phyloP scores from a whole-genome alignment of 148 eudicot genomes.

The Camellia lanceoleosa region DNA sequence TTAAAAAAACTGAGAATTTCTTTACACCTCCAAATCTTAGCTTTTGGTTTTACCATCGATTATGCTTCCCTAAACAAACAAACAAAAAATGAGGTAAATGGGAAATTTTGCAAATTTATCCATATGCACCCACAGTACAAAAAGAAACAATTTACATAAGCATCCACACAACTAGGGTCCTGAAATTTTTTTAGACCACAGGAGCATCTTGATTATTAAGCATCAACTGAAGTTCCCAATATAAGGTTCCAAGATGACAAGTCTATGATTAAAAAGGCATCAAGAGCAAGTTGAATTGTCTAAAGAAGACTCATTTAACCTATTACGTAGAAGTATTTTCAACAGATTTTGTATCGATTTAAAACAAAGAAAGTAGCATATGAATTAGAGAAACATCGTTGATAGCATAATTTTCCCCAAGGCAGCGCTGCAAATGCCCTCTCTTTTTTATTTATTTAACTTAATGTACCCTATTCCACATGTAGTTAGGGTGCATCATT shows the following conservation, averaged over 20 bases:
- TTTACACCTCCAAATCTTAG: too few relatives aligned
- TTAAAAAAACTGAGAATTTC: too few relatives aligned
- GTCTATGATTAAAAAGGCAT: background rate
- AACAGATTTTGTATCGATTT: too few relatives aligned
- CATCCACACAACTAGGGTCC: background rate
- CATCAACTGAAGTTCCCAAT: background rate
- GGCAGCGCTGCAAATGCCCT: background rate
- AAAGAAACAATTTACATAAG: too few relatives aligned
- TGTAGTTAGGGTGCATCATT: background rate
- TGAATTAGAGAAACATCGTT: background rate
- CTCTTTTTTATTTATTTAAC: background rate
- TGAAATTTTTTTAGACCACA: background rate
- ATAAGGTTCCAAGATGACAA: too few relatives aligned
- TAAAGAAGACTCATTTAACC: too few relatives aligned
- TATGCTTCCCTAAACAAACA: too few relatives aligned
- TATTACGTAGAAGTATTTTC: too few relatives aligned
- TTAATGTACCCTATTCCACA: background rate
- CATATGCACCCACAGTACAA: too few relatives aligned
- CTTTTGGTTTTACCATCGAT: too few relatives aligned
- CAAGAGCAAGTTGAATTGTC: background rate
- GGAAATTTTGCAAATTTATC: too few relatives aligned
- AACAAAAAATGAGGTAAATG: too few relatives aligned
- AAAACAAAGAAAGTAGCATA: background rate
- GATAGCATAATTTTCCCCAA: background rate
- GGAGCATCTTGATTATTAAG: background rate